Percentiles rank a stretch among this genome's conserved stretches.
These are phyloP conservation scores for Santalum album DNA, from an alignment of 164 flowering plant genomes.

Conservation along the genomic window DNA sequence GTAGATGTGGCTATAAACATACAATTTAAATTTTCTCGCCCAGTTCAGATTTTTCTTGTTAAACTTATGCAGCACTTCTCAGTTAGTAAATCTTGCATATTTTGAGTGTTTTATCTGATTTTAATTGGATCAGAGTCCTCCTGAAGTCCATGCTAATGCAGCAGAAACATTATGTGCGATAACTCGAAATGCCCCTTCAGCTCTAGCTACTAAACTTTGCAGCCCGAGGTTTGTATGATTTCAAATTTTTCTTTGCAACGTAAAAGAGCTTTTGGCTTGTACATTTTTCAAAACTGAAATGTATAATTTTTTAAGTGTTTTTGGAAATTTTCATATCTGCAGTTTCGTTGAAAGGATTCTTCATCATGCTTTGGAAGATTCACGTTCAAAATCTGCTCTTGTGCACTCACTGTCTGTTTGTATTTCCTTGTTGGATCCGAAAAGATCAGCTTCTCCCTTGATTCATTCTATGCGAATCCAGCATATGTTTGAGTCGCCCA, in stretches of 20 bases:
- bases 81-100: background rate
- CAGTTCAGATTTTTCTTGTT: background rate
- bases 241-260: background rate
- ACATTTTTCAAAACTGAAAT: background rate
- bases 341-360: constrained; percentile 83
- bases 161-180: constrained; percentile 89
- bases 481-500: constrained; percentile 60
- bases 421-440: constrained; percentile 87
- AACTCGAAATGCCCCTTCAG: constrained; percentile 69
- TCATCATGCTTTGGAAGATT: constrained; percentile 74
- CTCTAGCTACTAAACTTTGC: constrained; percentile 72
- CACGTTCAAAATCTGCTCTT: constrained; percentile 72
- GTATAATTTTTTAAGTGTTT: background rate
- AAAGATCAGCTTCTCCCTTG: constrained; percentile 50
- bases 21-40: too few relatives aligned
- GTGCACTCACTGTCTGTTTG: constrained; percentile 86
- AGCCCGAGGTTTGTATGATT: constrained; percentile 61
- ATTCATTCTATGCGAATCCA: constrained; percentile 67
- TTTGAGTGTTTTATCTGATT: constrained; percentile 2
- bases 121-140: constrained; percentile 44
- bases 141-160: constrained; percentile 95
- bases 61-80: background rate
- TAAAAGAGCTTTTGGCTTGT: background rate
- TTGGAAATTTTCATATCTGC: background rate
- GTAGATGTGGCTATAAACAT: too few relatives aligned